A percentile compares a stretch with the other conserved stretches of the same genome.
Evolutionary conservation across 2,329 filamentous ascomycete genomes (phyloP).

Genomic region (Elsinoe batatas): DNA sequence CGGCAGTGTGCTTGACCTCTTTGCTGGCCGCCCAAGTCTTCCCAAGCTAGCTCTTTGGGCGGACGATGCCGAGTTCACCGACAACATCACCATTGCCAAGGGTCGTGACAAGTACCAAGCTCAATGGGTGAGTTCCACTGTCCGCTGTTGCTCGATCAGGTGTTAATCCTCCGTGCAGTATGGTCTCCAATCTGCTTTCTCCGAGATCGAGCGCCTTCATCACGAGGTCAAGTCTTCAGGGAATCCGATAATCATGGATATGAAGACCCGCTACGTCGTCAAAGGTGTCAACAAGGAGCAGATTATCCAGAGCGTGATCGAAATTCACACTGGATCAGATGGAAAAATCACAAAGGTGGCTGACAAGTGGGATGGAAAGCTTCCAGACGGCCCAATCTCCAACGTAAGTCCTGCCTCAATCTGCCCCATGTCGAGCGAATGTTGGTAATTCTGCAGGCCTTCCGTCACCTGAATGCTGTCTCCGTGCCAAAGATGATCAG

Average conservation of each 20-base stretch:
- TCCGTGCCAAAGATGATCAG: conserved; percentile 42
- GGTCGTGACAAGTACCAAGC: conserved; percentile 45
- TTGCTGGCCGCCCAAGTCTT: conserved; percentile 49
- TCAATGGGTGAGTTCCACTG: conserved; percentile 32
- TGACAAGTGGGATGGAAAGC: conserved; percentile 46
- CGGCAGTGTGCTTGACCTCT: conserved; percentile 52
- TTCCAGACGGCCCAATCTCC: conserved; percentile 41
- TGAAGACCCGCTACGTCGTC: conserved; percentile 44
- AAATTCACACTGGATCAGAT: conserved; percentile 36
- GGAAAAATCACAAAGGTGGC: conserved; percentile 43
- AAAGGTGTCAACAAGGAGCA: conserved; percentile 45
- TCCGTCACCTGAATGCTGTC: conserved; percentile 43
- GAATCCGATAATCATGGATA: conserved; percentile 50
- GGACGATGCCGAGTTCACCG: conserved; percentile 47
- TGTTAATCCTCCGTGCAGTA: conserved; percentile 32
- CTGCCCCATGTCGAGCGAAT: not conserved
- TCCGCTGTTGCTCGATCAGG: not conserved
- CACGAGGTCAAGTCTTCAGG: conserved; percentile 46
- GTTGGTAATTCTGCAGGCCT: conserved; percentile 35
- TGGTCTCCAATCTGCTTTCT: conserved; percentile 49
- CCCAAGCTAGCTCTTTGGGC: conserved; percentile 52
- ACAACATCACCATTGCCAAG: conserved; percentile 48
- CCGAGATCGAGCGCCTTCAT: conserved; percentile 45
- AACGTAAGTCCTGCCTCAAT: conserved; percentile 36
- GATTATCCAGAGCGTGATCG: conserved; percentile 39